Conservation (phyloP, 257 asterid genomes). For the Nicotiana tabacum region DNA sequence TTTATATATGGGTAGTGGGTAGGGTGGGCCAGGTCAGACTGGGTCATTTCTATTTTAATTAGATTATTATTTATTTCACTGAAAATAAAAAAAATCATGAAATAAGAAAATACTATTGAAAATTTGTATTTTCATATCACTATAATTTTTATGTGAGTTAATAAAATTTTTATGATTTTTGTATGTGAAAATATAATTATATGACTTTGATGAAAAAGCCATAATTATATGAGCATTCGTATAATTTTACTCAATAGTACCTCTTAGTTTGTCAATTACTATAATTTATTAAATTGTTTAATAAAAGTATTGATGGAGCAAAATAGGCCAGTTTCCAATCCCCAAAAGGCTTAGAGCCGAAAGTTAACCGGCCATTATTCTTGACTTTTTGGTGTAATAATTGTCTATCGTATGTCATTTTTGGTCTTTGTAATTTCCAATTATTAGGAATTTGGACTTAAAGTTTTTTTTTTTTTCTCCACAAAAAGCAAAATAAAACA, state of each 20-base stretch:
- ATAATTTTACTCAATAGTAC: neutral
- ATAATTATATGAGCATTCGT: no score
- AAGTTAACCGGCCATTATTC: neutral
- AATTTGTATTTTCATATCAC: no score
- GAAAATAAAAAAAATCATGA: no score
- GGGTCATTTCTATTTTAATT: no score
- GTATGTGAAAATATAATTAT: no score
- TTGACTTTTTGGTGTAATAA: neutral
- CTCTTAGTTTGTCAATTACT: neutral
- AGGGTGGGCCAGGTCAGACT: no score
- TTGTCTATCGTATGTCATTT: neutral
- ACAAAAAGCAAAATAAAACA: neutral
- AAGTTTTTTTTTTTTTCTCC: neutral
- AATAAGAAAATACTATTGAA: no score
- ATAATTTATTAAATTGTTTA: neutral
- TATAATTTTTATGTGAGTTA: no score
- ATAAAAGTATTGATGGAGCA: neutral
- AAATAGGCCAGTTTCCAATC: neutral
- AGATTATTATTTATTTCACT: no score
- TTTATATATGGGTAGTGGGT: no score
- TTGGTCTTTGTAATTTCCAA: neutral
- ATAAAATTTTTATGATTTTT: no score
- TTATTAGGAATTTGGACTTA: neutral
- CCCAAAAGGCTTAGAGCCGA: slow-evolving; percentile 1
- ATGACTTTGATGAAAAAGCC: no score